Evolutionary conservation across 352 stramenopile genomes (phyloP).

Genomic region (Phytophthora agathidicida): DNA sequence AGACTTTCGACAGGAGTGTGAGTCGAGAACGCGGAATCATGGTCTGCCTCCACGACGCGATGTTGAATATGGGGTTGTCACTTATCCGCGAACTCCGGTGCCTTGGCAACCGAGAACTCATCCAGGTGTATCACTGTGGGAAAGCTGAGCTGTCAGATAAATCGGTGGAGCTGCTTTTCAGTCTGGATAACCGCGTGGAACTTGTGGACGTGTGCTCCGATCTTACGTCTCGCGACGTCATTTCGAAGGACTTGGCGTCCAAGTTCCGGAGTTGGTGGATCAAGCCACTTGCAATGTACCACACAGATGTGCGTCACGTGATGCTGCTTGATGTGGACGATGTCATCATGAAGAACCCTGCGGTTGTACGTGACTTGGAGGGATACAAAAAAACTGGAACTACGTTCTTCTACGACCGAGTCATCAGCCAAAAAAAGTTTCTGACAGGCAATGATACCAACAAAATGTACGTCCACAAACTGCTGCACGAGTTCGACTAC

Average conservation of each 20-base stretch:
- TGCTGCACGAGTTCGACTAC: conserved; percentile 57
- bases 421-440: conserved; percentile 44
- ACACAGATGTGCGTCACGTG: conserved; percentile 42
- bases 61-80: conserved; percentile 47
- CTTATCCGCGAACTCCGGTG: conserved; percentile 37
- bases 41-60: conserved; percentile 36
- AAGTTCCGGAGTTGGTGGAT: conserved; percentile 51
- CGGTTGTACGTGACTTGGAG: conserved; percentile 35
- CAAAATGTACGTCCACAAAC: conserved; percentile 42
- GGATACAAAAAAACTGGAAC: conserved; percentile 54
- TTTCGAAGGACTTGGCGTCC: conserved; percentile 10
- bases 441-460: conserved; percentile 41
- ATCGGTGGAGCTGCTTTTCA: conserved; percentile 29
- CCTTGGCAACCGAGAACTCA: conserved; percentile 26
- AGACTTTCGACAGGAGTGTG: conserved; percentile 25
- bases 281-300: conserved; percentile 48
- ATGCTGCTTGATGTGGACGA: conserved; percentile 61
- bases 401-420: conserved; percentile 71
- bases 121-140: conserved; percentile 38
- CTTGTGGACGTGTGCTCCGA: conserved; percentile 49
- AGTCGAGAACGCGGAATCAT: conserved; percentile 17
- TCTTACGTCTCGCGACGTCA: conserved; percentile 18
- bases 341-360: conserved; percentile 52
- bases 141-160: conserved; percentile 45
- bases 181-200: conserved; percentile 33